Base-by-base conservation (phyloP, 2,329 filamentous ascomycete species). In the Colletotrichum salicis region DNA sequence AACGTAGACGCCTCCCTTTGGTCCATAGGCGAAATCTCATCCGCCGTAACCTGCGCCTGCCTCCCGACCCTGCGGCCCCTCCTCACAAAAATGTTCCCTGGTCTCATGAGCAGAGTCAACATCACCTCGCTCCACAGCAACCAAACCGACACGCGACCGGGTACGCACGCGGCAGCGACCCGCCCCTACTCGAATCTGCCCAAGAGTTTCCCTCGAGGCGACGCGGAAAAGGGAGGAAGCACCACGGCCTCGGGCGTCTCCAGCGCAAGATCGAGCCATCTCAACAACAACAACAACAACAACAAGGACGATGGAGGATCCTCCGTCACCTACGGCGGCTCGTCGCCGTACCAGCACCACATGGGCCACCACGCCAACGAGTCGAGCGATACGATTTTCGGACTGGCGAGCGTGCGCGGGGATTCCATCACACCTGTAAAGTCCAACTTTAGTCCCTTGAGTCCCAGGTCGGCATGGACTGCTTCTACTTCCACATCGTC, bases 1-100 rank as follows among this genome's bases (percentile, higher is more conserved):
- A 77, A 74, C 62, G 70, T 78, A 19, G 73, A 77, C 11, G 72
- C 78, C 13, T 75, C 76, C 7, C 64, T 70, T 19, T 76, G 75
- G 73, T 77, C 76, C 31, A 31, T 77, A 8, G 75, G 72, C n/a
- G 76, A 78, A 67, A 58, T 77, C 48, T 67, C 72, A 33, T 74
- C 74, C 12, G 75, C 75, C 55, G 60, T 78, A 1, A 72, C 70
- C 8, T 77, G 74, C 67, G 74, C 75, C 41, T 76, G 75, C 48
- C 74, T 78, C 11, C 74, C 76, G 33, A 77, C 75, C 6, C 68
- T 78, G 3, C 74, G 76, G 19, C 76, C 76, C n/a, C 64, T 77
- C 29, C 29, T 78, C 58, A 67, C 72, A 15, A 54, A 45, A 33
- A 5, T 64, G 15, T 72, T 72, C 56, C 70, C 70, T 4, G 52